Conservation (phyloP, 208 protist genomes). For the Leishmania aethiopica region DNA sequence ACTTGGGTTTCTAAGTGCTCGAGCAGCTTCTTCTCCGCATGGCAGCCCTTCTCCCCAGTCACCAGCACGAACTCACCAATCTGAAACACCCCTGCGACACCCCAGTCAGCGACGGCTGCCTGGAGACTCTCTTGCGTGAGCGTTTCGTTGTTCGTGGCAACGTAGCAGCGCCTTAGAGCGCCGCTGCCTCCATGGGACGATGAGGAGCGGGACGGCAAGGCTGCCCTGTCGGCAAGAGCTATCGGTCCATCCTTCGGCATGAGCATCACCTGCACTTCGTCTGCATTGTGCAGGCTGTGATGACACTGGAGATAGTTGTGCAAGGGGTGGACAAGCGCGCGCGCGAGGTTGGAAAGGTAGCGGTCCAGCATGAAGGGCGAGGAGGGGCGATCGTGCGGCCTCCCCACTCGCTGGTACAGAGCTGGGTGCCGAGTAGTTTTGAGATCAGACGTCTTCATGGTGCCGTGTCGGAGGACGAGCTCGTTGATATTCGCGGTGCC, state of each 20-base stretch:
- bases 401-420: slow-evolving; percentile 1
- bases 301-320: slow-evolving; percentile 60
- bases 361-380: slow-evolving; percentile 35
- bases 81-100: slow-evolving; percentile 38
- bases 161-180: slow-evolving; percentile 36
- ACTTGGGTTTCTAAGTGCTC: slow-evolving; percentile 26
- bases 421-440: slow-evolving; percentile 6
- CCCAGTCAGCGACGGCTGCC: slow-evolving; percentile 32
- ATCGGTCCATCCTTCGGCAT: slow-evolving; percentile 38
- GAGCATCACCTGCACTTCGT: slow-evolving; percentile 59
- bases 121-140: slow-evolving; percentile 30
- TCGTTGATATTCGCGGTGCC: slow-evolving; percentile 33
- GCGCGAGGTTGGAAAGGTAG: slow-evolving; percentile 45
- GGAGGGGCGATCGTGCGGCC: neutral
- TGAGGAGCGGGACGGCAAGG: neutral
- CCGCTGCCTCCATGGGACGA: neutral
- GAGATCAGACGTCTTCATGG: slow-evolving; percentile 11
- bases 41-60: slow-evolving; percentile 32
- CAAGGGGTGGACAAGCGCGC: slow-evolving; percentile 45
- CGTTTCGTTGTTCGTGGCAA: slow-evolving; percentile 54
- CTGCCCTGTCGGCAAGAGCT: slow-evolving; percentile 26
- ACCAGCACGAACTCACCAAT: slow-evolving; percentile 44
- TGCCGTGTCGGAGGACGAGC: slow-evolving; percentile 38
- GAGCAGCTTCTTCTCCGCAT: slow-evolving; percentile 56
- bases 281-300: slow-evolving; percentile 49